These are phyloP conservation scores for Ophiocordyceps australis DNA, from an alignment of 2,329 filamentous ascomycete genomes.

Conservation along the genomic window DNA sequence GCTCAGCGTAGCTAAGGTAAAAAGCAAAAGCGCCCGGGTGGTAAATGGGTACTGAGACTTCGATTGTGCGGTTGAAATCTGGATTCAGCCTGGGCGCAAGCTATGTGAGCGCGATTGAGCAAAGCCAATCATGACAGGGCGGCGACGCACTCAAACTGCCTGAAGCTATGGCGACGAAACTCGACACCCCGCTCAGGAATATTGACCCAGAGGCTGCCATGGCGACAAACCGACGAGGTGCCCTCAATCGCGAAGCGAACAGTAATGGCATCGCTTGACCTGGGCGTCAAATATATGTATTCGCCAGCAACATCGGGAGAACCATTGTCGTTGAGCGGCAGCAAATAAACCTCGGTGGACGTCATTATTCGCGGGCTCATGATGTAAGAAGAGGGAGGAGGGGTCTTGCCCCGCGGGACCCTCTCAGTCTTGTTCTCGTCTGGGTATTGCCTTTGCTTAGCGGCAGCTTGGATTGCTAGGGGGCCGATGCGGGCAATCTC, in stretches of 20 bases:
- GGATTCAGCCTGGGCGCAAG: conserved; percentile 48
- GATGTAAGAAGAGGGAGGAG: conserved; percentile 13
- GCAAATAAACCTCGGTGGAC: conserved; percentile 62
- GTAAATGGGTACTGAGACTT: conserved; percentile 76
- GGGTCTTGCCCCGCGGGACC: too few relatives aligned
- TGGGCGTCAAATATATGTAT: conserved; percentile 79
- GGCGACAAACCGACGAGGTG: conserved; percentile 83
- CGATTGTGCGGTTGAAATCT: conserved; percentile 80
- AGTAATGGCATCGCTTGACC: conserved; percentile 53
- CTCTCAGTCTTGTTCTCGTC: too few relatives aligned
- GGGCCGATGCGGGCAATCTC: too few relatives aligned
- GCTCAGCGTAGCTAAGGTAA: conserved; percentile 79
- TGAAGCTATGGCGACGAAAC: conserved; percentile 66
- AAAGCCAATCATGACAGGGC: conserved; percentile 1
- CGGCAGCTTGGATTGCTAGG: too few relatives aligned
- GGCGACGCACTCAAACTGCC: conserved; percentile 64
- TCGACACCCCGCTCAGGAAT: conserved; percentile 59
- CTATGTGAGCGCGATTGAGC: background rate
- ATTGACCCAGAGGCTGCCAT: conserved; percentile 94
- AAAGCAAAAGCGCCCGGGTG: conserved; percentile 80
- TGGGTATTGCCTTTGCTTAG: too few relatives aligned
- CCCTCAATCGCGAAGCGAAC: conserved; percentile 86
- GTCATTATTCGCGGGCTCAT: conserved; percentile 45
- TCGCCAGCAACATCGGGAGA: conserved; percentile 75
- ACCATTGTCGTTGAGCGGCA: conserved; percentile 84